phyloP scores from a whole-genome alignment of 257 asterid genomes.

The Nicotiana otophora region DNA sequence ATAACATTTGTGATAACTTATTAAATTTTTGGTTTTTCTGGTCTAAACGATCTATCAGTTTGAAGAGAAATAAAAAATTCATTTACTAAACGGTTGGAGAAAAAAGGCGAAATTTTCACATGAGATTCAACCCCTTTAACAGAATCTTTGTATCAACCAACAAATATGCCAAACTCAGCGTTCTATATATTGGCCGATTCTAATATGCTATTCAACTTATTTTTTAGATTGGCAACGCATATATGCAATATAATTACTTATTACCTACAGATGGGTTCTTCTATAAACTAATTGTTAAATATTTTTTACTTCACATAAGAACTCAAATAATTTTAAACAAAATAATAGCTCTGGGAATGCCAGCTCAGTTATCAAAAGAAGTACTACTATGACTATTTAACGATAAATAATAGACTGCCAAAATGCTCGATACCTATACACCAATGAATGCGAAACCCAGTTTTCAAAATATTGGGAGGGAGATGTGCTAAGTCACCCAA shows the following conservation, averaged over 20 bases:
- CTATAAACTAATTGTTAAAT: background rate
- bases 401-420: background rate
- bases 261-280: too few species aligned
- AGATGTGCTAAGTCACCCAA: background rate
- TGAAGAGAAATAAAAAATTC: too few species aligned
- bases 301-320: background rate
- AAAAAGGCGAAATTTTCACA: too few species aligned
- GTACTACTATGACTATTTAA: background rate
- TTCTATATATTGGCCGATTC: background rate
- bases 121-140: background rate
- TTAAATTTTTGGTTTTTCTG: too few species aligned
- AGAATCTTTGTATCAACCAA: too few species aligned
- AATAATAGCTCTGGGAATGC: background rate
- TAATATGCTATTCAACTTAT: too few species aligned
- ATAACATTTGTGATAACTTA: too few species aligned
- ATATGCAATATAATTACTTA: too few species aligned
- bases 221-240: background rate
- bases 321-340: too few species aligned
- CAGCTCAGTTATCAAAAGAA: background rate
- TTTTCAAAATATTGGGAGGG: constrained; percentile 1
- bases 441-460: background rate
- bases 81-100: too few species aligned
- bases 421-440: background rate
- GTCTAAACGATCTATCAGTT: too few species aligned
- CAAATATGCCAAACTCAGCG: too few species aligned